Conservation (phyloP, 75 land plant genomes). For the Cryptomeria japonica region DNA sequence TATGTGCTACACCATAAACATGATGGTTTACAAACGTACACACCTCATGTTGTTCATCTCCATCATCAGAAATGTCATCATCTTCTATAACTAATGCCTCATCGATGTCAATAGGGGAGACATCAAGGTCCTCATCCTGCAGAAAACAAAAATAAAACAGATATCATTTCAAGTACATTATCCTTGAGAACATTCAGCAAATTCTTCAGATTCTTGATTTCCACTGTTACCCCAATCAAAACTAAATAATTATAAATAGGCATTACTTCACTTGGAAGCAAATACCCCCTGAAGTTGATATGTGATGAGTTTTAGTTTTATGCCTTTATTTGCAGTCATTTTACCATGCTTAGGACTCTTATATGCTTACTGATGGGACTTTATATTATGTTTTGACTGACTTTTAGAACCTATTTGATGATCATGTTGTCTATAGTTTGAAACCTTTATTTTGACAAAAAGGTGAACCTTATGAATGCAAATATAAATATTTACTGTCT, state of each 20-base stretch:
- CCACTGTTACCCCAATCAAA: background rate
- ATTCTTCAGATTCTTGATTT: slow-evolving; percentile 1
- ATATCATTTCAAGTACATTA: background rate
- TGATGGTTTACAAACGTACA: background rate
- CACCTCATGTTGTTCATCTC: slow-evolving; percentile 79
- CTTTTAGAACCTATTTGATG: no score
- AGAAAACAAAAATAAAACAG: slow-evolving; percentile 4
- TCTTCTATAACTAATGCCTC: slow-evolving; percentile 92
- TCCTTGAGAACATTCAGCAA: background rate
- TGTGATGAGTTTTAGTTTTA: no score
- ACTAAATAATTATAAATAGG: background rate
- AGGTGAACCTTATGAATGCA: no score
- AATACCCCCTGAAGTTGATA: background rate
- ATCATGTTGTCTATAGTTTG: no score
- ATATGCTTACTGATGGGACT: no score
- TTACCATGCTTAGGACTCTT: no score
- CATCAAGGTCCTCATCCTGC: slow-evolving; percentile 93
- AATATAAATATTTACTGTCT: no score
- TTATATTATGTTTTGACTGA: no score
- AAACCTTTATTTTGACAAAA: no score
- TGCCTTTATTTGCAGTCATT: no score
- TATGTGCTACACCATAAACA: background rate
- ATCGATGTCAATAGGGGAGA: slow-evolving; percentile 81
- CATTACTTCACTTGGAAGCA: background rate
- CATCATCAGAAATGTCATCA: slow-evolving; percentile 98